These are phyloP conservation scores for Osmanthus fragrans DNA, from an alignment of 257 asterid species.

Conservation along the genomic window DNA sequence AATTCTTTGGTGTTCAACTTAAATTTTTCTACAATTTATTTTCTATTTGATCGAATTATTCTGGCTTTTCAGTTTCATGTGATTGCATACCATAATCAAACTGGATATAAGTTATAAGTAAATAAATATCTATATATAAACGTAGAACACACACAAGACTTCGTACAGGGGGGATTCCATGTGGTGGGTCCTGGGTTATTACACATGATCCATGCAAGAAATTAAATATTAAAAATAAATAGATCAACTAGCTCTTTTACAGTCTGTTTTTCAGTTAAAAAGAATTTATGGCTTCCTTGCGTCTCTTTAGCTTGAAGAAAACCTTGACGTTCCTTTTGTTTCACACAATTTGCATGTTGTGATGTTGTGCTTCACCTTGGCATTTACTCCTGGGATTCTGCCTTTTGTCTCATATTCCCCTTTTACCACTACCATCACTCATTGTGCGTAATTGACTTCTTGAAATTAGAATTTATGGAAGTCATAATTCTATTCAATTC, in stretches of 20 bases:
- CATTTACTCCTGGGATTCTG: constrained; percentile 13
- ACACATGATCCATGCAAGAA: background rate
- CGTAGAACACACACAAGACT: constrained; percentile 3
- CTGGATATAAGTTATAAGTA: background rate
- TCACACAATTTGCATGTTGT: constrained; percentile 8
- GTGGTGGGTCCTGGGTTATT: constrained; percentile 25
- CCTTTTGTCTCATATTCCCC: background rate
- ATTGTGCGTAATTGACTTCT: background rate
- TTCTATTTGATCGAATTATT: too few species aligned
- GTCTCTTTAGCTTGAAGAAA: constrained; percentile 1
- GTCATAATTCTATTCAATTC: background rate
- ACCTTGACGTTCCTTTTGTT: background rate
- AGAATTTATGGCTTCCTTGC: constrained; percentile 7
- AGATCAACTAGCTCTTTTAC: background rate
- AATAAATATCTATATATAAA: constrained; percentile 1
- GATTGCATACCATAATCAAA: constrained; percentile 17
- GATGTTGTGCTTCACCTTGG: background rate
- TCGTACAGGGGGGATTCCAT: constrained; percentile 17
- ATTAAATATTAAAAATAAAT: too few species aligned
- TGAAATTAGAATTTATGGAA: background rate
- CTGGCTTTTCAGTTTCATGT: constrained; percentile 9
- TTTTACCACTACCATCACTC: background rate
- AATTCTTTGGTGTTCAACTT: too few species aligned
- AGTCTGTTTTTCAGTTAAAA: background rate
- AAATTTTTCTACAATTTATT: too few species aligned